Base-by-base conservation (phyloP, 1,284 basidiomycete species). In the Pseudozyma tsukubaensis region DNA sequence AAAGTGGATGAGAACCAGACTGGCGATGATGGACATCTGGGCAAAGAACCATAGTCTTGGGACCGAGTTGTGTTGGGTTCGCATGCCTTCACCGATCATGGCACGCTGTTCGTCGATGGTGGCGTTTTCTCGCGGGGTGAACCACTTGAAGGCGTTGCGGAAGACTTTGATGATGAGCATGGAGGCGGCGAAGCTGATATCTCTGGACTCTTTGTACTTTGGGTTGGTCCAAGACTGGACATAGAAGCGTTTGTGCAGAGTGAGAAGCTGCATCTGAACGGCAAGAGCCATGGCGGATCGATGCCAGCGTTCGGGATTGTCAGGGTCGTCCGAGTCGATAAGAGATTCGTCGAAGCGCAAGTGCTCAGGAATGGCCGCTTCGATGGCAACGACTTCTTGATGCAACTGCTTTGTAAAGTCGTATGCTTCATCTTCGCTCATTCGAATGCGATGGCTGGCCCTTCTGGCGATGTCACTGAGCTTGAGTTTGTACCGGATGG, bases 231-330 rank as follows among this genome's bases (percentile, higher is more conserved):
- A 81, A 16, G 78, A 77, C 47, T 77, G 78, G 18, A 81, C 72
- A 58, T 81, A 81, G 62, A 72, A 81, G n/a, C 64, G 74, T 48
- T 80, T 78, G 65, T 81, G 80, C 40, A 81, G 59, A 34, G 53
- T 63, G 12, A 67, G 59, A 50, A 55, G 50, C 50, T 56, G 57
- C 57, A 57, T 74, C 47, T 63, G 70, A 5, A 56, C 62, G 6
- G 62, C 66, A 35, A 71, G 52, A 13, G 66, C 59, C 55, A 66
- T 70, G 24, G 59, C 69, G 4, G 61, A 62, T 24, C 69, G 64
- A 48, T 68, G 64, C 69, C 57, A 68, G 14, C 49, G 43, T 32
- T 67, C 63, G 3, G 53, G 44, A 36, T 62, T 65, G 51, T 73
- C 61, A 2, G 52, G 35, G 19, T 63, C 62, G 24, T 62, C 55